Evolutionary conservation across 805 yeast genomes (phyloP), one percentile per base, ranked within the genome.

Genomic region (Isabelozyma pseudorhagii): DNA sequence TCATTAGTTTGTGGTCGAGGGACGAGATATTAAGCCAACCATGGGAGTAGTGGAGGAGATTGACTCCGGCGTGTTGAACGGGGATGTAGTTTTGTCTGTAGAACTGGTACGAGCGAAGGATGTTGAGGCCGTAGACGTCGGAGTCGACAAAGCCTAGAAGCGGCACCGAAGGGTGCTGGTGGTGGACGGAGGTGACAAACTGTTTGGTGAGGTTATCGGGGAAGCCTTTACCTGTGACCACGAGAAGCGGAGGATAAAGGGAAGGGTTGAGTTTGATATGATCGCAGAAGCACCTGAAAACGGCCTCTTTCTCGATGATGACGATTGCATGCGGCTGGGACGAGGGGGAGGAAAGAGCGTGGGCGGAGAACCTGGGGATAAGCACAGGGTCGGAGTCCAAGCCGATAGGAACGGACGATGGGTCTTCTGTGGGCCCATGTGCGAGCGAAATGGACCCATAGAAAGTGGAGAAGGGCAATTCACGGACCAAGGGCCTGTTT

Each of bases 141-240:
- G 85, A 76, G 59, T 85, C 91, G 27, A 83, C 82, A 34, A 80
- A 68, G 0, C 78, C 82, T 17, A 61, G 59, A 0, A 81, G 59
- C 0, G 79, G 80, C 1, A 72, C 45, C 0, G 73, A 69, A n/a
- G 63, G 51, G 15, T 57, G 50, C 3, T 52, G 45, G 10, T 63
- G 47, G 10, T 79, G 46, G 2, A 54, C 3, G 18, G 17, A 52
- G 5, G 52, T 43, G 8, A 82, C 53, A 49, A 84, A 75, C 21
- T 58, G 53, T 44, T 74, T 68, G 0, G 89, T 83, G 5, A 78
- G 62, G 10, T 69, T 57, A 59, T 85, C 91, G 0, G 91, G 89
- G 56, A 72, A 84, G 4, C 91, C 91, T 58, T 80, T 81, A 0
- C 87, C 89, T 0, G 90, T 84, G 8, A 86, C 62, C 0, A 80